A percentile compares a stretch with the other conserved stretches of the same genome.
phyloP scores from a whole-genome alignment of 768 basidiomycete species.

The Dacryopinax spathularia region DNA sequence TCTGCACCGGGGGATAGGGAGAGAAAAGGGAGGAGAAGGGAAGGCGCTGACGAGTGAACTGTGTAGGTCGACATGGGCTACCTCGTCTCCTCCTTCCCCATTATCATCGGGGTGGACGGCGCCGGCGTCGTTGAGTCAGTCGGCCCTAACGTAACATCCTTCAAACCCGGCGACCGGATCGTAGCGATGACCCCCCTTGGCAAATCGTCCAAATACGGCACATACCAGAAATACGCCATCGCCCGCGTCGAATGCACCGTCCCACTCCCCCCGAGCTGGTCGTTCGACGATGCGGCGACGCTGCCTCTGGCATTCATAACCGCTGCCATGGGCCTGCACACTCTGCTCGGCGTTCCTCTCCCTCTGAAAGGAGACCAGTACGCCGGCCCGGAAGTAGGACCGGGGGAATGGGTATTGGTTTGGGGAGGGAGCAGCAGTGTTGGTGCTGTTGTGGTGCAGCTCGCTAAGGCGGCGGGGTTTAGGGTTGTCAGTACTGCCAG shows the following conservation, averaged over 20 bases:
- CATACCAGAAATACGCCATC: slow-evolving; percentile 1
- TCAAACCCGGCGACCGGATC: slow-evolving; percentile 35
- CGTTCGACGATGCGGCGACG: slow-evolving; percentile 36
- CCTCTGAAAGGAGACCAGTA: too few species aligned
- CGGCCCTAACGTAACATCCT: slow-evolving; percentile 37
- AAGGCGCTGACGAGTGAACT: too few species aligned
- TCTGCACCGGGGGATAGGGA: too few species aligned
- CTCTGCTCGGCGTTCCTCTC: background rate
- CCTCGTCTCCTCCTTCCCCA: slow-evolving; percentile 26
- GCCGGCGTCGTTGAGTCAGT: slow-evolving; percentile 39
- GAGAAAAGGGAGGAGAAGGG: too few species aligned
- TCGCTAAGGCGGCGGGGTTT: slow-evolving; percentile 33
- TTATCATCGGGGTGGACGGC: slow-evolving; percentile 35
- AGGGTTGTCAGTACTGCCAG: slow-evolving; percentile 33
- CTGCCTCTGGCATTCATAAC: slow-evolving; percentile 36
- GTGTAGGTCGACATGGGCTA: slow-evolving; percentile 8
- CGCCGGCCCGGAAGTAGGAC: too few species aligned
- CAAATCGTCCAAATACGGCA: too few species aligned
- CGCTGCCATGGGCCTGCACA: slow-evolving; percentile 35
- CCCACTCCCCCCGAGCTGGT: slow-evolving; percentile 35
- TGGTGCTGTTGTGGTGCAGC: slow-evolving; percentile 26
- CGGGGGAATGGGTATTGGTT: too few species aligned
- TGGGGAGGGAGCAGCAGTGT: too few species aligned
- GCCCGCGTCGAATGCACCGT: background rate
- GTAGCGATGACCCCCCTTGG: background rate